Evolutionary conservation across 2,329 filamentous ascomycete genomes (phyloP).

Genomic region (Talaromyces sp.): DNA sequence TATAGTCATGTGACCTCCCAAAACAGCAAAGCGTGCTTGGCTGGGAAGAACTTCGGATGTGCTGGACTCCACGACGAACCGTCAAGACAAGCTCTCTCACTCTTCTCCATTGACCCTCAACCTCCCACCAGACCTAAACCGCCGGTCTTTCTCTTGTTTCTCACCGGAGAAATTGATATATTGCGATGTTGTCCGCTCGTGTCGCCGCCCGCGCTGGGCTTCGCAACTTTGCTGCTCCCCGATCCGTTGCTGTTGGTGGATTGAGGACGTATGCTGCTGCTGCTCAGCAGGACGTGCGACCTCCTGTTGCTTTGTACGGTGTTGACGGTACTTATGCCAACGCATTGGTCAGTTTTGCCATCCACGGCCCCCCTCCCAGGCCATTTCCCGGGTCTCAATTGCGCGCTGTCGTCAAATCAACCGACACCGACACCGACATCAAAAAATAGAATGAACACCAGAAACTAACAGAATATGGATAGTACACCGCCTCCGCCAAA

Average conservation of each 20-base stretch:
- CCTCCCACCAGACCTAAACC: not conserved
- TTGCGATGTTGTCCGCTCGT: constrained; percentile 56
- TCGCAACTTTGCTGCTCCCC: constrained; percentile 41
- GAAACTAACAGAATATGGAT: not conserved
- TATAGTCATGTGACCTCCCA: not conserved
- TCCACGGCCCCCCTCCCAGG: too few species aligned
- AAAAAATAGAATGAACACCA: not conserved
- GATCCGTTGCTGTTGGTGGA: constrained; percentile 39
- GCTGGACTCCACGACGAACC: constrained; percentile 13
- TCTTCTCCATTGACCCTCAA: constrained; percentile 1
- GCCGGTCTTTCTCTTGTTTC: not conserved
- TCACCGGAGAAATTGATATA: not conserved
- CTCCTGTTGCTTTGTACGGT: constrained; percentile 88
- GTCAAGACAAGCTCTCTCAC: not conserved
- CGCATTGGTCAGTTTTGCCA: constrained; percentile 74
- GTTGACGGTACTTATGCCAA: constrained; percentile 97
- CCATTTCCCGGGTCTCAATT: not conserved
- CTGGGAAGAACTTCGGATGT: constrained; percentile 18
- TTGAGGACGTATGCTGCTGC: constrained; percentile 69
- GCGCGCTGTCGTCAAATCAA: not conserved
- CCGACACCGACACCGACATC: not conserved
- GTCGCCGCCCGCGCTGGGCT: constrained; percentile 52
- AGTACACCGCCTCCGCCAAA: constrained; percentile 98
- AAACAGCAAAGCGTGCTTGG: constrained; percentile 3
- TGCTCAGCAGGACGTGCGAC: constrained; percentile 66